Percentiles rank a stretch among this genome's conserved stretches.
These are phyloP conservation scores for Chaetomium strumarium DNA, from an alignment of 2,329 filamentous ascomycete genomes.

Conservation along the genomic window DNA sequence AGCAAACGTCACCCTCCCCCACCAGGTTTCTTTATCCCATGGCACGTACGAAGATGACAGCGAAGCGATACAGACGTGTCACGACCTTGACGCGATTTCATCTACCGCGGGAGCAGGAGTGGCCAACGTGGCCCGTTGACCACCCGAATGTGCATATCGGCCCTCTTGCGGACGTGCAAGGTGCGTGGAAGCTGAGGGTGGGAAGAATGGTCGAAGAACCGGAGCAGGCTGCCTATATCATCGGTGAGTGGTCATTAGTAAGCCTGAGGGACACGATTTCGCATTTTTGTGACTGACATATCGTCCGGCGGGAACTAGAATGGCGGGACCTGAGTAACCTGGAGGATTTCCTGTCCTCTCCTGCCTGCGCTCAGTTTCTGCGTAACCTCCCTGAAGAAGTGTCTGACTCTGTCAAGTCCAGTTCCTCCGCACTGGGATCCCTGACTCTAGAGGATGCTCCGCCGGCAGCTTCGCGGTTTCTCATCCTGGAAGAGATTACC, in stretches of 20 bases:
- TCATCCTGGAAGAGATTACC: not conserved
- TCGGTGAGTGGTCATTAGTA: slow-evolving; percentile 7
- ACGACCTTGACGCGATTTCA: slow-evolving; percentile 23
- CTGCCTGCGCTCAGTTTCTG: slow-evolving; percentile 21
- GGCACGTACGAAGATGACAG: slow-evolving; percentile 7
- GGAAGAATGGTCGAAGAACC: slow-evolving; percentile 21
- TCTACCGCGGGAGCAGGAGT: slow-evolving; percentile 21
- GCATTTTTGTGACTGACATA: not conserved
- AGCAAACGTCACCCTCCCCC: too few species aligned
- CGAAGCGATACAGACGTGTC: not conserved
- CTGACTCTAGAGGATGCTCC: not conserved
- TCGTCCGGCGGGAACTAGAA: not conserved
- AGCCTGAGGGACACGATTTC: not conserved
- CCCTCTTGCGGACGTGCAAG: slow-evolving; percentile 15
- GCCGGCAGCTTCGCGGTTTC: not conserved
- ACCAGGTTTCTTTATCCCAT: too few species aligned
- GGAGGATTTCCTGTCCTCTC: slow-evolving; percentile 18
- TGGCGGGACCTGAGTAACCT: slow-evolving; percentile 16
- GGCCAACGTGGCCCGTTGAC: slow-evolving; percentile 18
- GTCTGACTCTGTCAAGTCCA: slow-evolving; percentile 1
- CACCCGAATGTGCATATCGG: slow-evolving; percentile 16
- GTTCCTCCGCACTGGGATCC: not conserved
- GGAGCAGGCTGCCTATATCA: slow-evolving; percentile 21
- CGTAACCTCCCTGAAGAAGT: slow-evolving; percentile 10
- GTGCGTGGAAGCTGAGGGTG: slow-evolving; percentile 4